phyloP scores from a whole-genome alignment of 257 asterid genomes.

The Solanum corneliomulleri region DNA sequence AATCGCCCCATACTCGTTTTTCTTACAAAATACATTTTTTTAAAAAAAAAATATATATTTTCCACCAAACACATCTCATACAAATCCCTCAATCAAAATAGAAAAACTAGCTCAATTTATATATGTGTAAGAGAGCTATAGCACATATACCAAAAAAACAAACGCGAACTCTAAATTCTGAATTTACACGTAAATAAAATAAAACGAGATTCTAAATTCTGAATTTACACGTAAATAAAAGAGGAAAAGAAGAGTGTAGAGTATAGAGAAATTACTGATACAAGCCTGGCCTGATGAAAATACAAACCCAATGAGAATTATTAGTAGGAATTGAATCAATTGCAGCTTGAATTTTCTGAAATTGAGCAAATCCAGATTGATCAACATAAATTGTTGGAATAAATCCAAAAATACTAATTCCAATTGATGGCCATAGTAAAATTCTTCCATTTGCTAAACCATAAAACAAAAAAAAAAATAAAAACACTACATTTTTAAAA shows the following conservation, averaged over 20 bases:
- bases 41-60: neutral
- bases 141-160: neutral
- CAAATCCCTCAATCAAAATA: neutral
- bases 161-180: neutral
- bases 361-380: slow-evolving; percentile 10
- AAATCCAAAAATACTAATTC: neutral
- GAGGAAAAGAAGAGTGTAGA: neutral
- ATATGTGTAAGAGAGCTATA: neutral
- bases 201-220: neutral
- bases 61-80: neutral
- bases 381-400: slow-evolving; percentile 20
- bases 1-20: neutral
- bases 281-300: slow-evolving; percentile 35
- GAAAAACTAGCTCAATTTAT: neutral
- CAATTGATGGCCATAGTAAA: neutral
- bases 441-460: neutral
- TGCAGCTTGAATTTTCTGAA: slow-evolving; percentile 40
- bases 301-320: slow-evolving; percentile 30
- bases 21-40: neutral
- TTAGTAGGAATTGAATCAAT: slow-evolving; percentile 33
- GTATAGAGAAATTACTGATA: slow-evolving; percentile 19
- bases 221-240: neutral
- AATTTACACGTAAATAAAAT: neutral
- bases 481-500: neutral
- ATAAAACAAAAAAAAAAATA: neutral